phyloP scores from a whole-genome alignment of 2,329 filamentous ascomycete species.

The Penicillium sp. region DNA sequence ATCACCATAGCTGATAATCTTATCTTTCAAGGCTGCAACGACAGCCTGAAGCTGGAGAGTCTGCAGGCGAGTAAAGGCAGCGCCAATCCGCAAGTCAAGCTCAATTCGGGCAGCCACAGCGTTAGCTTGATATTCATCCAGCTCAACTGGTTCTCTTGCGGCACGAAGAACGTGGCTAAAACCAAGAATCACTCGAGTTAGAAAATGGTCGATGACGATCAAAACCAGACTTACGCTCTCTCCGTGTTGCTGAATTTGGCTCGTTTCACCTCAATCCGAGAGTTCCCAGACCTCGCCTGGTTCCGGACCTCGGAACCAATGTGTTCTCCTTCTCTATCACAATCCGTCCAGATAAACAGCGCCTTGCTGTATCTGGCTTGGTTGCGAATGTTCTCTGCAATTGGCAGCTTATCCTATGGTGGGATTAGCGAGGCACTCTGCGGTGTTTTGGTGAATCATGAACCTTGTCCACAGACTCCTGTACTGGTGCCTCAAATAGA shows the following conservation, averaged over 20 bases:
- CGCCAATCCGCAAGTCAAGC: constrained; percentile 85
- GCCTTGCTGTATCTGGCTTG: constrained; percentile 68
- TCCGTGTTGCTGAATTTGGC: constrained; percentile 96
- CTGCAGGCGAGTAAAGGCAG: constrained; percentile 83
- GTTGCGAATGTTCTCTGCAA: constrained; percentile 77
- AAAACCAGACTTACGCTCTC: constrained; percentile 58
- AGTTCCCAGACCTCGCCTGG: constrained; percentile 70
- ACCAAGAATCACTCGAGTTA: background rate
- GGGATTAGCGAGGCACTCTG: constrained; percentile 11
- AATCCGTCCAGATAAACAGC: constrained; percentile 97
- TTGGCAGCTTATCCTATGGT: constrained; percentile 65
- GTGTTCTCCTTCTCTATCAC: constrained; percentile 93
- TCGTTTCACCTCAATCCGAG: constrained; percentile 69
- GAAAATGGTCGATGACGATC: background rate
- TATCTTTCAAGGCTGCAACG: constrained; percentile 59
- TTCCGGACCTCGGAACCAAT: constrained; percentile 88
- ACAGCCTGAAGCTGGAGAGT: constrained; percentile 71
- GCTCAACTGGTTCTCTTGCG: constrained; percentile 66
- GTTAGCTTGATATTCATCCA: constrained; percentile 81
- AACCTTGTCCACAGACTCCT: constrained; percentile 63
- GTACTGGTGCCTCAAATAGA: constrained; percentile 76
- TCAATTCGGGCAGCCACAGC: constrained; percentile 88
- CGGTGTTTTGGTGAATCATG: background rate
- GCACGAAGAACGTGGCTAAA: constrained; percentile 77
- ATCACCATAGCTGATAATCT: constrained; percentile 76